Percentiles rank a stretch among this genome's conserved stretches.
Evolutionary conservation across 805 yeast genomes (phyloP).

Genomic region (Ogataea populi-albae): DNA sequence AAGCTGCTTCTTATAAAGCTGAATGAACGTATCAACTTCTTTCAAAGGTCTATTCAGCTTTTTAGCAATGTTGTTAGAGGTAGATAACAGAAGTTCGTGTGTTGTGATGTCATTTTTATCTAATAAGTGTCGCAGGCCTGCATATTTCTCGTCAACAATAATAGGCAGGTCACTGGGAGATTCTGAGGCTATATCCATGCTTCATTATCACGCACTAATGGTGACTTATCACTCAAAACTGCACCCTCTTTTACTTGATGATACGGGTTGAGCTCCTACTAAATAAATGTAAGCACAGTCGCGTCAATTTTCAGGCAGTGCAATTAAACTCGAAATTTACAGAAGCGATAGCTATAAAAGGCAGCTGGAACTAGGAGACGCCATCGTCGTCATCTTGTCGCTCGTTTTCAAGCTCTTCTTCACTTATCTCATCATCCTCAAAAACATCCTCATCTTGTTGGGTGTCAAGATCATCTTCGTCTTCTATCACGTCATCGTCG

Average conservation of each 20-base stretch:
- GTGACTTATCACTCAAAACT: too few species aligned
- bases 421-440: conserved; percentile 37
- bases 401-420: conserved; percentile 28
- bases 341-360: conserved; percentile 24
- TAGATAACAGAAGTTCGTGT: conserved; percentile 40
- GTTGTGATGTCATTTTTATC: conserved; percentile 33
- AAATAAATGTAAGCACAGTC: too few species aligned
- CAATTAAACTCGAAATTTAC: too few species aligned
- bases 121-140: conserved; percentile 29
- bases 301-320: too few species aligned
- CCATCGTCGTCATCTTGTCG: conserved; percentile 20
- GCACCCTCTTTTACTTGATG: too few species aligned
- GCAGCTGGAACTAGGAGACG: conserved; percentile 6
- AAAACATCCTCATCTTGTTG: conserved; percentile 42
- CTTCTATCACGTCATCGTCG: conserved; percentile 35
- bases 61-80: conserved; percentile 34
- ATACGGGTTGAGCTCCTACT: too few species aligned
- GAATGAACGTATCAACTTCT: conserved; percentile 27
- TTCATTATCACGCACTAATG: too few species aligned
- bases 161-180: conserved; percentile 26
- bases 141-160: conserved; percentile 33
- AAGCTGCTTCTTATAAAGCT: conserved; percentile 13
- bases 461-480: conserved; percentile 36
- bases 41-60: conserved; percentile 32
- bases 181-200: conserved; percentile 22